Evolutionary conservation across 306 rosid species (phyloP).

Genomic region (Macrotyloma uniflorum): DNA sequence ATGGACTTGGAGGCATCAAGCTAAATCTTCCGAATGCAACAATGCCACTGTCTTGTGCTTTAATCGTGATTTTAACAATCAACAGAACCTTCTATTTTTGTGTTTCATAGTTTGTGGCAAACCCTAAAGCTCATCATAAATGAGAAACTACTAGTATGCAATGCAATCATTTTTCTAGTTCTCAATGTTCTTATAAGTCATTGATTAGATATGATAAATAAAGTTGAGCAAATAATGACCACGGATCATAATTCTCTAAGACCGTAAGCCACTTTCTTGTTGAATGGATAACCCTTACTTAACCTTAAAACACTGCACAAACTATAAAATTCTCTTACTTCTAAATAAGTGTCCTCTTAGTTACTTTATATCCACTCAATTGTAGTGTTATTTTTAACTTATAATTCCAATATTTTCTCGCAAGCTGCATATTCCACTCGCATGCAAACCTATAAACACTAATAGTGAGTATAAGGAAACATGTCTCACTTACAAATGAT

Average conservation of each 20-base stretch:
- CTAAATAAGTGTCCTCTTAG: background rate
- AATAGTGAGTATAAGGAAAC: slow-evolving; percentile 23
- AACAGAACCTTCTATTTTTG: background rate
- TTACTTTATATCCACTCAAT: slow-evolving; percentile 5
- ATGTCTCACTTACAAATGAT: slow-evolving; percentile 30
- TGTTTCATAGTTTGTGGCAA: background rate
- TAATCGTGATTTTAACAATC: background rate
- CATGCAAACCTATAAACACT: background rate
- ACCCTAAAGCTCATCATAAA: background rate
- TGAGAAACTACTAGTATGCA: background rate
- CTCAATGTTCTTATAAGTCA: background rate
- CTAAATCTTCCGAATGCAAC: background rate
- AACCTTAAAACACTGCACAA: background rate
- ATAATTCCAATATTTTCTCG: slow-evolving; percentile 6
- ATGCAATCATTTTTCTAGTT: background rate
- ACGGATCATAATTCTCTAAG: background rate
- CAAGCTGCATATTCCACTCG: background rate
- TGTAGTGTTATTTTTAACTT: background rate
- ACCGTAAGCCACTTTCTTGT: background rate
- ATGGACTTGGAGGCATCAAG: background rate
- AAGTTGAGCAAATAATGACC: background rate
- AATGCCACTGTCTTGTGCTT: background rate
- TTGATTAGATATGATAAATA: background rate
- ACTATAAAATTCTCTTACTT: slow-evolving; percentile 18
- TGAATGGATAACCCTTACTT: background rate